phyloP scores from a whole-genome alignment of 23 red algal species.

The Gracilaria domingensis region DNA sequence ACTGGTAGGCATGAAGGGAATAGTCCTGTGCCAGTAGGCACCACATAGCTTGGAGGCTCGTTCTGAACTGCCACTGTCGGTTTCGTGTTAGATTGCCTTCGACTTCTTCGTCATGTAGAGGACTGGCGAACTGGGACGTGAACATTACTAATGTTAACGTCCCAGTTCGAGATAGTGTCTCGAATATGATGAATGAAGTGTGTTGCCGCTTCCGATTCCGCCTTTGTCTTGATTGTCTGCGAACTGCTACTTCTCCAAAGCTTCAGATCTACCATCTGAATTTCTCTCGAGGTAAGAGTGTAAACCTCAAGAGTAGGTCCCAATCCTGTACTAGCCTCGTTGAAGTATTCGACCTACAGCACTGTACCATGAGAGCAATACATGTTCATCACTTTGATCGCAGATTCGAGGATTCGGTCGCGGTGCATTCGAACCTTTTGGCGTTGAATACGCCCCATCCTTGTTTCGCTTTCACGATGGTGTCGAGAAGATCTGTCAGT shows the following conservation, averaged over 20 bases:
- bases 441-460: slow-evolving; percentile 89
- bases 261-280: slow-evolving; percentile 83
- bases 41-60: slow-evolving; percentile 57
- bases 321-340: slow-evolving; percentile 95
- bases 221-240: slow-evolving; percentile 1
- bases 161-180: too few species aligned
- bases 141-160: too few species aligned
- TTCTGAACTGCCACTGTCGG: background rate
- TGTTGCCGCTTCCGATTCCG: slow-evolving; percentile 10
- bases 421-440: slow-evolving; percentile 96
- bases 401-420: slow-evolving; percentile 85
- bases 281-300: slow-evolving; percentile 86
- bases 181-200: slow-evolving; percentile 8
- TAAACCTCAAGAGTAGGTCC: slow-evolving; percentile 99
- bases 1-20: slow-evolving; percentile 77
- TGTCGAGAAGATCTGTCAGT: slow-evolving; percentile 32
- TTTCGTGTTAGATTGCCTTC: slow-evolving; percentile 26
- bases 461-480: slow-evolving; percentile 63
- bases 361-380: slow-evolving; percentile 86
- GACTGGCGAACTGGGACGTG: background rate
- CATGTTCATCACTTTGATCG: slow-evolving; percentile 87
- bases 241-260: slow-evolving; percentile 81
- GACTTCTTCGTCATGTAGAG: slow-evolving; percentile 36
- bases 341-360: slow-evolving; percentile 94
- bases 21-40: slow-evolving; percentile 87